phyloP scores from a whole-genome alignment of 345 rosid genomes.

The Eucalyptus lansdowneana region DNA sequence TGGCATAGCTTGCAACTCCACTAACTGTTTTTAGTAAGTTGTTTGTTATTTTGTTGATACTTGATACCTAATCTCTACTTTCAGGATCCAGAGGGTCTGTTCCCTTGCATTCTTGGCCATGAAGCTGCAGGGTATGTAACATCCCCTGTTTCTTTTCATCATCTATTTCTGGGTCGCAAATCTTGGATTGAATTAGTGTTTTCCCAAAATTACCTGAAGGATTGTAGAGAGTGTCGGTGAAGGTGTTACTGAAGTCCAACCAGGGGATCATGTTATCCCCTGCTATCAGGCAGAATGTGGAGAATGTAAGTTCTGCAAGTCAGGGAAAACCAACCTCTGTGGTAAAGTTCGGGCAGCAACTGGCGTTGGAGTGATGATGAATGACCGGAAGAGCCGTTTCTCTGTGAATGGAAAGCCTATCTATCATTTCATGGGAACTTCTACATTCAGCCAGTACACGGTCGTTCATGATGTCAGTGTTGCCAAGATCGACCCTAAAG shows the following conservation, averaged over 20 bases:
- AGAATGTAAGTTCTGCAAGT: constrained; percentile 96
- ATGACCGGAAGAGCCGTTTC: constrained; percentile 76
- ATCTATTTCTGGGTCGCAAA: not conserved
- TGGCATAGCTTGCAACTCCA: not conserved
- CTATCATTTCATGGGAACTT: constrained; percentile 98
- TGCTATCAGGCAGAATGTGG: constrained; percentile 99
- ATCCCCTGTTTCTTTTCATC: not conserved
- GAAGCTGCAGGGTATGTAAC: constrained; percentile 88
- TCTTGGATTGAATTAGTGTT: not conserved
- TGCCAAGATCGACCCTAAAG: constrained; percentile 81
- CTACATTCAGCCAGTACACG: constrained; percentile 95
- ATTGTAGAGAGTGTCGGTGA: constrained; percentile 97
- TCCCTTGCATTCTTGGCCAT: constrained; percentile 96
- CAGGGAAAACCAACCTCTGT: constrained; percentile 96
- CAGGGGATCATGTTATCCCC: constrained; percentile 96
- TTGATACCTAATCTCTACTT: not conserved
- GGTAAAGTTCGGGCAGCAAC: constrained; percentile 91
- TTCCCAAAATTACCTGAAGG: constrained; percentile 15
- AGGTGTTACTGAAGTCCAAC: constrained; percentile 84
- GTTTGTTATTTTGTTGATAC: not conserved
- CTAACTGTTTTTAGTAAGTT: not conserved
- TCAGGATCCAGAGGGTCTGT: constrained; percentile 93
- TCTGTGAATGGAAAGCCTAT: constrained; percentile 77
- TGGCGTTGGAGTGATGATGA: constrained; percentile 96
- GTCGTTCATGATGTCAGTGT: constrained; percentile 98